Evolutionary conservation across 208 protist genomes (phyloP).

Genomic region (Crithidia brevicula): DNA sequence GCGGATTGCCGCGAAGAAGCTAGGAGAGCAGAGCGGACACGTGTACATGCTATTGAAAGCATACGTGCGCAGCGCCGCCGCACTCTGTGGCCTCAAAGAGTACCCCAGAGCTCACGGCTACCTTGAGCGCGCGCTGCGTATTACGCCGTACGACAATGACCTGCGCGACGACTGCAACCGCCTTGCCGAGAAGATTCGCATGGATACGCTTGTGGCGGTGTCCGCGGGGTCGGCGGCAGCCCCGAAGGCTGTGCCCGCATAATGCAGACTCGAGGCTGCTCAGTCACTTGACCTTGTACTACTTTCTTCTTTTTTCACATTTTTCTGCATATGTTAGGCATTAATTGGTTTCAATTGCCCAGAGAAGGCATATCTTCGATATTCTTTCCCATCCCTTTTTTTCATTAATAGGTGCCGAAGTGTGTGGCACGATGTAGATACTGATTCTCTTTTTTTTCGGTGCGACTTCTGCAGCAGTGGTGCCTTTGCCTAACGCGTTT

Average conservation of each 20-base stretch:
- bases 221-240: conserved; percentile 33
- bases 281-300: background rate
- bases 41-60: conserved; percentile 93
- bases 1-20: conserved; percentile 59
- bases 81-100: conserved; percentile 81
- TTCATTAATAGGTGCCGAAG: too few relatives aligned
- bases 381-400: too few relatives aligned
- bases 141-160: conserved; percentile 94
- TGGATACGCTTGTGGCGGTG: conserved; percentile 84
- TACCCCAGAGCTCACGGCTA: conserved; percentile 72
- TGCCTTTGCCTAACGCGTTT: too few relatives aligned
- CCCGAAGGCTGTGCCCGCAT: conserved; percentile 6
- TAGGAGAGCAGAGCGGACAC: conserved; percentile 78
- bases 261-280: background rate
- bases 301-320: background rate
- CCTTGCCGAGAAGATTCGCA: conserved; percentile 87
- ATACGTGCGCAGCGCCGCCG: conserved; percentile 85
- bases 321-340: too few relatives aligned
- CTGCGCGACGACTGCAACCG: conserved; percentile 87
- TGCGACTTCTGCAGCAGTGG: too few relatives aligned
- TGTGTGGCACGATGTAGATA: too few relatives aligned
- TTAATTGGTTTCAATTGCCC: too few relatives aligned
- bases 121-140: conserved; percentile 84
- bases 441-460: too few relatives aligned
- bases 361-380: too few relatives aligned